Evolutionary conservation across 352 stramenopile species (phyloP).

Genomic region (Pythium rhizo-oryzae): DNA sequence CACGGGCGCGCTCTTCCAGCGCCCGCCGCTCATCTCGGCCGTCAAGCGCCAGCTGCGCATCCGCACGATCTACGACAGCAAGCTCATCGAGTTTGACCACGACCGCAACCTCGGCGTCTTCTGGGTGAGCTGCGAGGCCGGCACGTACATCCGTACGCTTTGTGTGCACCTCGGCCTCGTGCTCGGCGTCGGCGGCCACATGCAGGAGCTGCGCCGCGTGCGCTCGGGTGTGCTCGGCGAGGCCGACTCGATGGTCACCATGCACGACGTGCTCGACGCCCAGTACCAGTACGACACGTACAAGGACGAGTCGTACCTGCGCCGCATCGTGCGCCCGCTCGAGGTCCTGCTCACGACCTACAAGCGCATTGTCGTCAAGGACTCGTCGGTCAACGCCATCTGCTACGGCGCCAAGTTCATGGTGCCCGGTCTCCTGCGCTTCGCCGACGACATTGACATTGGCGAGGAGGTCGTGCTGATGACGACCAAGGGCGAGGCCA

Average conservation of each 20-base stretch:
- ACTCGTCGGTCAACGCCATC: slow-evolving; percentile 99
- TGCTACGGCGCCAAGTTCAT: slow-evolving; percentile 99
- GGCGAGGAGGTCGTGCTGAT: slow-evolving; percentile 99
- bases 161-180: slow-evolving; percentile 99
- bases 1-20: slow-evolving; percentile 99
- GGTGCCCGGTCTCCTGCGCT: slow-evolving; percentile 98
- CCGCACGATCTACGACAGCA: slow-evolving; percentile 99
- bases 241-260: slow-evolving; percentile 98
- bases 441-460: slow-evolving; percentile 99
- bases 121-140: slow-evolving; percentile 97
- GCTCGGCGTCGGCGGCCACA: slow-evolving; percentile 98
- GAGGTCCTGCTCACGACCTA: slow-evolving; percentile 98
- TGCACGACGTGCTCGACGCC: slow-evolving; percentile 99
- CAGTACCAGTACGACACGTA: slow-evolving; percentile 99
- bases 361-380: slow-evolving; percentile 99
- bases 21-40: slow-evolving; percentile 98
- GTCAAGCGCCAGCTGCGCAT: slow-evolving; percentile 99
- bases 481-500: slow-evolving; percentile 99
- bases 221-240: slow-evolving; percentile 97
- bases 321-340: slow-evolving; percentile 97
- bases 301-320: slow-evolving; percentile 99
- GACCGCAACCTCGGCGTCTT: slow-evolving; percentile 98
- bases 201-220: slow-evolving; percentile 99
- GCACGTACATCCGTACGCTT: slow-evolving; percentile 99
- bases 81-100: slow-evolving; percentile 99